Evolutionary conservation across 2,329 filamentous ascomycete species (phyloP), one percentile per base, ranked within the genome.

Genomic region (Aspergillus neoniger): DNA sequence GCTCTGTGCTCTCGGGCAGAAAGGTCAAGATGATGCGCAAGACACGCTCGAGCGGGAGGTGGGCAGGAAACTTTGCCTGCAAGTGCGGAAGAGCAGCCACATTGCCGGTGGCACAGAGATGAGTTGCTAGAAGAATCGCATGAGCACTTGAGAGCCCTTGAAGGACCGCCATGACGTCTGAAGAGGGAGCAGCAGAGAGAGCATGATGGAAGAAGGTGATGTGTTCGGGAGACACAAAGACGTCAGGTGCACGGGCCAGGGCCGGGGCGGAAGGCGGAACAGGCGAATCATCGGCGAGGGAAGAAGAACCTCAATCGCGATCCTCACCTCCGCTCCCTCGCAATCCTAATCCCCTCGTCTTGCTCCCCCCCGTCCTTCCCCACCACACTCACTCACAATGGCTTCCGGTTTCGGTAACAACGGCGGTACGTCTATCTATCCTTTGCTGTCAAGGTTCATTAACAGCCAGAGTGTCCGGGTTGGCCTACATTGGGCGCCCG

Each of bases 21-120:
- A 83, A 88, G 58, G 84, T 86, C 63, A 88, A 76, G 56, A 88
- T 74, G 54, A 89, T 84, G 62, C 83, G 83, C 61, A 88, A 78
- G 56, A 85, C 72, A 15, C 86, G 78, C 61, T 83, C 82, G 6
- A 82, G 73, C 30, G 80, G 75, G 52, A 87, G 78, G 59, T 80
- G 74, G 60, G 72, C 78, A 51, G 77, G 77, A 55, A 81, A 81
- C 52, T 77, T 73, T 47, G 81, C 76, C 62, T 82, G 81, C 64
- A 88, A 73, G 63, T 77, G 74, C 62, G 81, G 81, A 25, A 89
- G 76, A 21, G 77, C 76, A 50, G 76, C 69, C 59, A 87, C 77
- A 68, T 87, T 81, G 60, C 83, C 80, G 62, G 81, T 79, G 59
- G 81, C 80, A 62, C 85, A 85, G 64, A 84, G 78, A 65, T 85